phyloP scores from a whole-genome alignment of 2,329 filamentous ascomycete genomes.

The Fusarium secorum region DNA sequence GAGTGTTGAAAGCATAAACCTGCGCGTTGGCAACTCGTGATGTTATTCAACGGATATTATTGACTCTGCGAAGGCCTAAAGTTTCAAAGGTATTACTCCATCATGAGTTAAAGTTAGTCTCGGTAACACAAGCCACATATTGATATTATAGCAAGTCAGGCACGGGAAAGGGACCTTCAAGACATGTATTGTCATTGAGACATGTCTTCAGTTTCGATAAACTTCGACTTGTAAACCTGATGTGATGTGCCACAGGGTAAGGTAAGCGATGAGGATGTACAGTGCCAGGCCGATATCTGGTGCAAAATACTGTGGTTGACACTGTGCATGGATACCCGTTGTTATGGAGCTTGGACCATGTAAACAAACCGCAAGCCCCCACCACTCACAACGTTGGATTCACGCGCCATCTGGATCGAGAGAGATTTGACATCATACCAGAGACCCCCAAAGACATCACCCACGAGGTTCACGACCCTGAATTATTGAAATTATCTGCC shows the following conservation, averaged over 20 bases:
- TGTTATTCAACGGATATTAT: background rate
- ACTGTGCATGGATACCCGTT: conserved; percentile 32
- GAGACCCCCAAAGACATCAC: conserved; percentile 35
- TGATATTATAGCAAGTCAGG: background rate
- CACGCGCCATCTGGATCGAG: conserved; percentile 32
- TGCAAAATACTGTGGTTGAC: accelerated
- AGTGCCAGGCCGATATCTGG: background rate
- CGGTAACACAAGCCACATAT: background rate
- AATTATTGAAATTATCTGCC: conserved; percentile 35
- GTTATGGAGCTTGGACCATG: conserved; percentile 42
- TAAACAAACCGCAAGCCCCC: conserved; percentile 42
- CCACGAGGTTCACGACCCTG: conserved; percentile 36
- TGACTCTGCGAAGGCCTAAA: background rate
- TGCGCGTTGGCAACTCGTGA: too few species aligned
- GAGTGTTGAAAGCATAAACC: too few species aligned
- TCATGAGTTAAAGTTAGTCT: background rate
- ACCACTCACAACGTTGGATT: conserved; percentile 30
- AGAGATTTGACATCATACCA: conserved; percentile 44
- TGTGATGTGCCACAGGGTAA: background rate
- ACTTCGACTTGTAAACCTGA: background rate
- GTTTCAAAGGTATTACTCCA: background rate
- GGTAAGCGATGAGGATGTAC: background rate
- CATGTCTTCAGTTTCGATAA: background rate
- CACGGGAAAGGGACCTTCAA: background rate
- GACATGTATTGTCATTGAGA: background rate